Percentiles rank a stretch among this genome's conserved stretches.
Conservation (phyloP, 805 yeast species). For the Nakazawaea laoshanensis region DNA sequence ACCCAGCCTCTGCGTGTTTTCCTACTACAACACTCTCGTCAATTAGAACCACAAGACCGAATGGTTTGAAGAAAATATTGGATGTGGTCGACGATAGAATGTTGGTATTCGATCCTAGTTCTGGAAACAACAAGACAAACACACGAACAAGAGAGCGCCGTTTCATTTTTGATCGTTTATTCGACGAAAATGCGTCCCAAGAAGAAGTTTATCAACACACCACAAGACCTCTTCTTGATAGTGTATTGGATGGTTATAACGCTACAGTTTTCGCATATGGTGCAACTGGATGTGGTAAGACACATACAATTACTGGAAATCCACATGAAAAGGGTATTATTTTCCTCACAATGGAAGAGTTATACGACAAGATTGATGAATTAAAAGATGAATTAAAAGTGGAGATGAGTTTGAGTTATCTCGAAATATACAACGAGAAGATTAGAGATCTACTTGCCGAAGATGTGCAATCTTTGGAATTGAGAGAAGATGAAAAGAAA, state of each 20-base stretch:
- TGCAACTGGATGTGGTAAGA: conserved; percentile 97
- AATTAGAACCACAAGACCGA: conserved; percentile 21
- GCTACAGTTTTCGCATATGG: conserved; percentile 95
- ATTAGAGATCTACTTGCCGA: conserved; percentile 63
- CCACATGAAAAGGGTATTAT: conserved; percentile 71
- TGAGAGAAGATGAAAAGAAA: conserved; percentile 65
- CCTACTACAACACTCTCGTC: conserved; percentile 15
- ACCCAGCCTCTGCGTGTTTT: conserved; percentile 47
- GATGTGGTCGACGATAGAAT: conserved; percentile 78
- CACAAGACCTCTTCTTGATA: conserved; percentile 63
- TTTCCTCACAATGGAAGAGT: conserved; percentile 67
- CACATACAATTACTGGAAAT: conserved; percentile 81
- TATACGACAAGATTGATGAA: conserved; percentile 54
- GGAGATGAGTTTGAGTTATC: conserved; percentile 60
- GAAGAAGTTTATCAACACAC: conserved; percentile 59
- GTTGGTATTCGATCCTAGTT: conserved; percentile 85
- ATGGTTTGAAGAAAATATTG: conserved; percentile 59
- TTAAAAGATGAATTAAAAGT: conserved; percentile 44
- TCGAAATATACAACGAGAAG: conserved; percentile 89
- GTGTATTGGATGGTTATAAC: conserved; percentile 77
- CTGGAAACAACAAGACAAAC: conserved; percentile 39
- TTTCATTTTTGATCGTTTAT: conserved; percentile 75
- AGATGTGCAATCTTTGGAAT: conserved; percentile 35
- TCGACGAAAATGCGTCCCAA: conserved; percentile 60
- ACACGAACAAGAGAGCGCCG: conserved; percentile 61